A percentile compares a stretch with the other conserved stretches of the same genome.
phyloP scores from a whole-genome alignment of 306 rosid genomes.

The Styphnolobium japonicum region DNA sequence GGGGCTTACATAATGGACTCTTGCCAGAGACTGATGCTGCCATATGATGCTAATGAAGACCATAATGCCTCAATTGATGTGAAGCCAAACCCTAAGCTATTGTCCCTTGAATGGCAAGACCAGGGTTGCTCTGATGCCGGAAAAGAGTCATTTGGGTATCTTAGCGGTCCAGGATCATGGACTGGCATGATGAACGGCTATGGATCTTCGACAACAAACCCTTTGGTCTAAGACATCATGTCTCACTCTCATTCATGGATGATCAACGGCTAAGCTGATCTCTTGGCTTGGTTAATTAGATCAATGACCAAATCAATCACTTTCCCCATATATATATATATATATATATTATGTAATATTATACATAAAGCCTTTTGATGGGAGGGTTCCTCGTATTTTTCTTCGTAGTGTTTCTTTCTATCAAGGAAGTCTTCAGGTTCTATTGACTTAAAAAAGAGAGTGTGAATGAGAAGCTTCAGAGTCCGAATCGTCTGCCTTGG shows the following conservation, averaged over 20 bases:
- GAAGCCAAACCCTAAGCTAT: conserved; percentile 58
- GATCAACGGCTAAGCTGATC: conserved; percentile 23
- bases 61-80: conserved; percentile 44
- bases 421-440: conserved; percentile 27
- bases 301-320: conserved; percentile 30
- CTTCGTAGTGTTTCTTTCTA: conserved; percentile 1
- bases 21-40: conserved; percentile 52
- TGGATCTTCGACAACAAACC: conserved; percentile 72
- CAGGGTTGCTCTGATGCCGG: conserved; percentile 60
- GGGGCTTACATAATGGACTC: conserved; percentile 53
- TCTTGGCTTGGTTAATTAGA: conserved; percentile 25
- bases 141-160: conserved; percentile 55
- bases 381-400: conserved; percentile 29
- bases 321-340: conserved; percentile 1
- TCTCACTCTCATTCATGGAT: neutral
- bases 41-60: conserved; percentile 41
- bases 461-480: conserved; percentile 42
- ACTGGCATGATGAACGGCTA: conserved; percentile 68
- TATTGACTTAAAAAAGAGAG: conserved; percentile 27
- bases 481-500: conserved; percentile 44
- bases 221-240: conserved; percentile 45
- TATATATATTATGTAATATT: conserved; percentile 4
- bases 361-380: conserved; percentile 24
- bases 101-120: conserved; percentile 80
- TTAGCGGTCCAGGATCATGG: conserved; percentile 56